A percentile compares a stretch with the other conserved stretches of the same genome.
These are phyloP conservation scores for Barnettozyma sucrosica DNA, from an alignment of 805 yeast genomes.

Conservation along the genomic window DNA sequence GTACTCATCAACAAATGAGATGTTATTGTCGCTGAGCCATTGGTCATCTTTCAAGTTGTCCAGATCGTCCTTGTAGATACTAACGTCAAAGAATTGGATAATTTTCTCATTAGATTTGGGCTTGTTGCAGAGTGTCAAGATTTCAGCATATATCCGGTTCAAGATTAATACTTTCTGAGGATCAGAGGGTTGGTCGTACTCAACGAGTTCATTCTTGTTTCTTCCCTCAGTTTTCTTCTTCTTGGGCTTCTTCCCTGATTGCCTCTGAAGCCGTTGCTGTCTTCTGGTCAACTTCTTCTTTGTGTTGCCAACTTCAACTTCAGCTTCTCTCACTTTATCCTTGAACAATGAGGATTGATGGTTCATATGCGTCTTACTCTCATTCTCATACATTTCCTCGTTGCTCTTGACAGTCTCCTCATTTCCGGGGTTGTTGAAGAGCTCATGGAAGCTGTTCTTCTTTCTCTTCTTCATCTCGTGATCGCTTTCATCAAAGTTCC, in stretches of 20 bases:
- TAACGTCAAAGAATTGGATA: constrained; percentile 49
- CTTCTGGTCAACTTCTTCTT: constrained; percentile 3
- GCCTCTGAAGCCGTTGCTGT: constrained; percentile 1
- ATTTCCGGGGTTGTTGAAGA: neutral
- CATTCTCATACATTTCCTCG: constrained; percentile 11
- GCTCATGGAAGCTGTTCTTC: constrained; percentile 9
- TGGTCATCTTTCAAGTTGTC: constrained; percentile 53
- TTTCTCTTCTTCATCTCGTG: constrained; percentile 3
- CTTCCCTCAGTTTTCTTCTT: constrained; percentile 5
- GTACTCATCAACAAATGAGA: constrained; percentile 56
- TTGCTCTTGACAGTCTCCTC: neutral
- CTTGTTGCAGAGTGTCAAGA: constrained; percentile 13
- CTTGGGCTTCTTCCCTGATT: neutral
- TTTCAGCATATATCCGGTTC: constrained; percentile 14
- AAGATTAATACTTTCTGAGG: constrained; percentile 14
- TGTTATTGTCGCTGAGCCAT: constrained; percentile 71
- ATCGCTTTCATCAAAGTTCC: constrained; percentile 23
- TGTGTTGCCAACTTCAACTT: neutral
- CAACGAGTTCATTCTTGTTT: constrained; percentile 7
- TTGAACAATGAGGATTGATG: neutral
- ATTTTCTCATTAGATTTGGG: constrained; percentile 22
- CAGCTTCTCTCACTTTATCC: neutral
- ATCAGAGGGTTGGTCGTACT: constrained; percentile 16
- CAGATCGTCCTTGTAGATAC: constrained; percentile 54
- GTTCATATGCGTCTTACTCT: constrained; percentile 12